Percentiles rank a stretch among this genome's conserved stretches.
phyloP scores from a whole-genome alignment of 1,139 yeast genomes.

The Trichomonascaceae sp. region DNA sequence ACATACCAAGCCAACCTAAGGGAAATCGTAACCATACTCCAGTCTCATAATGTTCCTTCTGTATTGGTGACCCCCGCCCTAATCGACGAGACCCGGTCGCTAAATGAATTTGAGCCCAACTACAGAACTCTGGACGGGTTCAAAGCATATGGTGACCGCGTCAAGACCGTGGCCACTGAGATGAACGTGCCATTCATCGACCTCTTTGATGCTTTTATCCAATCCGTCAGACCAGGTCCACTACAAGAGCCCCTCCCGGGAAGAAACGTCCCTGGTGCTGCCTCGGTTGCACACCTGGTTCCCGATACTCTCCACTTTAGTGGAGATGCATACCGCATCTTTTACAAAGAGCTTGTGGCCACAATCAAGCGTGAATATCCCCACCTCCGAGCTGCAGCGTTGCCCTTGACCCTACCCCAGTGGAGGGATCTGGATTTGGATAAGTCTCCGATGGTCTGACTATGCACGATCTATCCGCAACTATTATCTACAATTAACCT shows the following conservation, averaged over 20 bases:
- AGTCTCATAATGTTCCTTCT: conserved; percentile 4
- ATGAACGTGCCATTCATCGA: conserved; percentile 40
- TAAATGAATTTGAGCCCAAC: conserved; percentile 2
- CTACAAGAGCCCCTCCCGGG: conserved; percentile 13
- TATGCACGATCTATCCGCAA: no score
- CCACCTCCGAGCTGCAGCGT: conserved; percentile 26
- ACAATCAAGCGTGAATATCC: conserved; percentile 32
- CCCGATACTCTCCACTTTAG: conserved; percentile 60
- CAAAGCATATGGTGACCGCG: conserved; percentile 37
- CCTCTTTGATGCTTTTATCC: conserved; percentile 35
- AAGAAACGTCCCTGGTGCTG: conserved; percentile 8
- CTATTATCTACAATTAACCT: no score
- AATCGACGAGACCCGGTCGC: conserved; percentile 35
- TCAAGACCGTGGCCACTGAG: conserved; percentile 33
- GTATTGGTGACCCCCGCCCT: conserved; percentile 39
- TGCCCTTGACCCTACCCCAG: conserved; percentile 7
- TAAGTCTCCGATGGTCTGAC: no score
- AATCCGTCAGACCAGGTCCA: conserved; percentile 11
- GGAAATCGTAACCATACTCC: conserved; percentile 24
- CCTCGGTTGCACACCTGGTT: conserved; percentile 20
- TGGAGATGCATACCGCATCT: conserved; percentile 42
- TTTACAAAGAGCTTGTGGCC: conserved; percentile 29
- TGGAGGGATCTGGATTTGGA: conserved; percentile 5
- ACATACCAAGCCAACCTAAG: conserved; percentile 35
- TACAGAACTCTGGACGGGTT: conserved; percentile 30